Evolutionary conservation across 83 land plant species (phyloP).

Genomic region (Diphasiastrum complanatum): DNA sequence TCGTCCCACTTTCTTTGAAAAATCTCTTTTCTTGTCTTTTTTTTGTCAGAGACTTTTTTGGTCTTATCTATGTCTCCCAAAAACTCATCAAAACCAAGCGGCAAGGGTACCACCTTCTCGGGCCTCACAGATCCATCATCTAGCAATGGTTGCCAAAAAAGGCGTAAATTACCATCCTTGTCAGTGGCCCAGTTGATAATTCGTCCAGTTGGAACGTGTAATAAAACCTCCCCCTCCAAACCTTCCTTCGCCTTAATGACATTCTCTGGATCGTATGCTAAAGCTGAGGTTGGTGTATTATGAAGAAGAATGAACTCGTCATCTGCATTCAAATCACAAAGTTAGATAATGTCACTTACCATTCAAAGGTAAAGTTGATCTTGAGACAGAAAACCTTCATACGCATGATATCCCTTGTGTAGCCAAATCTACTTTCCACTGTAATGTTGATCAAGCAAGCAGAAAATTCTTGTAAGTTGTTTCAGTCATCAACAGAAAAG

Average conservation of each 20-base stretch:
- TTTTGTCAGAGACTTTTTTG: slow-evolving; percentile 3
- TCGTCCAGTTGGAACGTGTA: slow-evolving; percentile 62
- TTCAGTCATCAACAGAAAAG: no score
- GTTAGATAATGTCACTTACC: not conserved
- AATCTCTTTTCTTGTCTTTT: slow-evolving; percentile 28
- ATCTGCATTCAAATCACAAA: slow-evolving; percentile 8
- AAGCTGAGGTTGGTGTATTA: slow-evolving; percentile 2
- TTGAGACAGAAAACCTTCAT: no score
- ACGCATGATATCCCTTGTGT: no score
- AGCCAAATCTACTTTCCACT: no score
- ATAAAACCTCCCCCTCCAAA: slow-evolving; percentile 58
- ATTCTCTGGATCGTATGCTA: not conserved
- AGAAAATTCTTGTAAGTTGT: no score
- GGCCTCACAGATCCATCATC: slow-evolving; percentile 63
- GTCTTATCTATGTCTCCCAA: slow-evolving; percentile 30
- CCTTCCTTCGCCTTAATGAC: slow-evolving; percentile 22
- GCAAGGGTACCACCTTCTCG: slow-evolving; percentile 47
- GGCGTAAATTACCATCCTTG: slow-evolving; percentile 55
- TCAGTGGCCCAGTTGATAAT: slow-evolving; percentile 71
- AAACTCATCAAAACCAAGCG: slow-evolving; percentile 80
- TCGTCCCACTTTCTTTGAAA: not conserved
- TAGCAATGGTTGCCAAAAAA: slow-evolving; percentile 60
- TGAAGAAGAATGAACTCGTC: slow-evolving; percentile 18
- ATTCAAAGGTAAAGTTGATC: not conserved
- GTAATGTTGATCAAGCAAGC: no score